Base-by-base conservation (phyloP, 2,329 filamentous ascomycete genomes). In the Ambrosiella xylebori region DNA sequence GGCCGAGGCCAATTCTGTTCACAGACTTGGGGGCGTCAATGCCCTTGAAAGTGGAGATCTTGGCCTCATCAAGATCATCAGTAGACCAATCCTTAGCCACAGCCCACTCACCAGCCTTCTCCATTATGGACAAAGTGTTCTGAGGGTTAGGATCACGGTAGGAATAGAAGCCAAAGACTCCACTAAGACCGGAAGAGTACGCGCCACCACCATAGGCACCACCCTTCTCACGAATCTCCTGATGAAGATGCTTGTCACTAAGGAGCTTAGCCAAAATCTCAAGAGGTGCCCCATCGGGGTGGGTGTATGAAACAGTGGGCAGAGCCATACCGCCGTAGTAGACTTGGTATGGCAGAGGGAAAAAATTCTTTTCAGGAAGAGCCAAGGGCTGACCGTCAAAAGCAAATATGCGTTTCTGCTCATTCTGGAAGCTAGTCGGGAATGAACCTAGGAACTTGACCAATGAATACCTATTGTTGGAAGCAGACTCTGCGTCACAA, bases 171-270 rank as follows among this genome's bases (percentile, higher is more conserved):
- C 88, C 88, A 64, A 98, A 97, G 1, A 95, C 70, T 27, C 90
- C 91, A 63, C 88, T 85, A 7, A 95, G 73, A 0, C 85, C 80
- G 27, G 83, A 82, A 50, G 86, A 84, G 68, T 88, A 91, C 1
- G 93, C 91, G 12, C 90, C 89, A 19, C 88, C 93, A 50, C 93
- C 93, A 64, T 98, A 98, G 0, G 93, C 93, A 41, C 93, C 93
- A 38, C 93, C 93, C 71, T 97, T 97, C 68, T 98, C 93, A 58
- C 93, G 86, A 63, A 98, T 96, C 70, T 97, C 93, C 64, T 95
- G 91, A 68, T 98, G 93, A 36, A 98, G 76, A 67, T 96, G 87
- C 70, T 95, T 96, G 73, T 98, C 91, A 0, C 91, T 97, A 38
- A 98, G 79, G 15, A 98, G 80, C 68, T 96, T 88, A 11, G 90